phyloP scores from a whole-genome alignment of 495 filamentous ascomycete species.

The Pyrenula massariospora region DNA sequence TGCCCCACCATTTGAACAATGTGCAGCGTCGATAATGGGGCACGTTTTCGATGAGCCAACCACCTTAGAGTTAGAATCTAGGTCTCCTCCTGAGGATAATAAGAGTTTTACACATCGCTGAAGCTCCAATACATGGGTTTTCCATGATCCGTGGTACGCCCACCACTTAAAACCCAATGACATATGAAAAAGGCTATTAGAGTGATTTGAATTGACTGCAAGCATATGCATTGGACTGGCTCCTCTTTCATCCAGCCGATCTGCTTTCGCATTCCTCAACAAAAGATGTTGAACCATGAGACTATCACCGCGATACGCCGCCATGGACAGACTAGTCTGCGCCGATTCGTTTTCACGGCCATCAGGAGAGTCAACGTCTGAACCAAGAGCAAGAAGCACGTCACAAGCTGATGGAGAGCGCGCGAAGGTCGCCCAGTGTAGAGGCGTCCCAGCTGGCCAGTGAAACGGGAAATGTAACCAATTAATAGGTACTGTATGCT shows the following conservation, averaged over 20 bases:
- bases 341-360: background rate
- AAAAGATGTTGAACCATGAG: slow-evolving; percentile 1
- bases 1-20: background rate
- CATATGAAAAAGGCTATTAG: background rate
- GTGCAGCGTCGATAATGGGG: background rate
- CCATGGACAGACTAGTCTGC: slow-evolving; percentile 4
- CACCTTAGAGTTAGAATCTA: background rate
- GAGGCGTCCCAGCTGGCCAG: slow-evolving; percentile 16
- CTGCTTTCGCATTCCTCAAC: background rate
- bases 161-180: background rate
- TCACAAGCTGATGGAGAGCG: slow-evolving; percentile 9
- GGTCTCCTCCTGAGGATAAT: background rate
- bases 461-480: slow-evolving; percentile 15
- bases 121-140: background rate
- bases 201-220: background rate
- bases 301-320: slow-evolving; percentile 5
- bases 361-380: slow-evolving; percentile 6
- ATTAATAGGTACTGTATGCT: background rate
- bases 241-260: background rate
- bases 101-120: background rate
- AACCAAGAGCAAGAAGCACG: slow-evolving; percentile 10
- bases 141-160: slow-evolving; percentile 1
- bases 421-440: slow-evolving; percentile 19
- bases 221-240: slow-evolving; percentile 6
- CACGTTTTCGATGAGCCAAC: background rate